phyloP scores from a whole-genome alignment of 2,329 filamentous ascomycete species.

The Massarina eburnea region DNA sequence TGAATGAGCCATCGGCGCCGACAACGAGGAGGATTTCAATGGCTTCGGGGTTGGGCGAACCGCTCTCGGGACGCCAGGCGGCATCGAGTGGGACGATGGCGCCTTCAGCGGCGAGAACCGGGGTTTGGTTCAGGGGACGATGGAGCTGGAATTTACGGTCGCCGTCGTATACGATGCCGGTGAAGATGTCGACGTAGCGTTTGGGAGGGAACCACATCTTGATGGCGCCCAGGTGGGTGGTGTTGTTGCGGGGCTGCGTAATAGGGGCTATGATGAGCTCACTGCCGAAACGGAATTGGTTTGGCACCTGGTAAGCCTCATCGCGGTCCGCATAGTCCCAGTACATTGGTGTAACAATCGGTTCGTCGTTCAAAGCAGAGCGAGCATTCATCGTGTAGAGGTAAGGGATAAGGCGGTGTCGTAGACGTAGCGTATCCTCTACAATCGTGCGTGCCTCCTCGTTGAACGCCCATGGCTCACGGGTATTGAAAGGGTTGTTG shows the following conservation, averaged over 20 bases:
- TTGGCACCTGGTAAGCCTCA: conserved; percentile 59
- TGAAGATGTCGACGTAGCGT: conserved; percentile 61
- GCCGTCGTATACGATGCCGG: conserved; percentile 60
- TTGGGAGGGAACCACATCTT: conserved; percentile 60
- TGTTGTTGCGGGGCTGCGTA: conserved; percentile 52
- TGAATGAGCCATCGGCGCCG: conserved; percentile 51
- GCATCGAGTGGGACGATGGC: conserved; percentile 61
- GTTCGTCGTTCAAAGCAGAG: conserved; percentile 49
- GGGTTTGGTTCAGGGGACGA: conserved; percentile 53
- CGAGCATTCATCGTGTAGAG: conserved; percentile 60
- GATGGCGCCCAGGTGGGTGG: conserved; percentile 51
- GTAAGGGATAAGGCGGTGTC: conserved; percentile 63
- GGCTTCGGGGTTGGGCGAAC: conserved; percentile 49
- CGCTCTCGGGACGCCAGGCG: conserved; percentile 47
- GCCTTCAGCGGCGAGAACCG: conserved; percentile 59
- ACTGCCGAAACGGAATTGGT: conserved; percentile 62
- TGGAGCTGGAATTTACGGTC: conserved; percentile 56
- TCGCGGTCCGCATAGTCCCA: conserved; percentile 58
- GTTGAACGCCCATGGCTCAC: conserved; percentile 64
- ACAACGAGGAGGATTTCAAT: conserved; percentile 54
- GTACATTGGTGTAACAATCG: conserved; percentile 64
- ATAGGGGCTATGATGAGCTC: conserved; percentile 61
- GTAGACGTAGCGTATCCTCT: conserved; percentile 53
- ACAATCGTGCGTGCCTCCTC: conserved; percentile 51
- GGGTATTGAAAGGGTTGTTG: conserved; percentile 59